Conservation (phyloP, 1,284 basidiomycete genomes). For the Peniophora sp. region DNA sequence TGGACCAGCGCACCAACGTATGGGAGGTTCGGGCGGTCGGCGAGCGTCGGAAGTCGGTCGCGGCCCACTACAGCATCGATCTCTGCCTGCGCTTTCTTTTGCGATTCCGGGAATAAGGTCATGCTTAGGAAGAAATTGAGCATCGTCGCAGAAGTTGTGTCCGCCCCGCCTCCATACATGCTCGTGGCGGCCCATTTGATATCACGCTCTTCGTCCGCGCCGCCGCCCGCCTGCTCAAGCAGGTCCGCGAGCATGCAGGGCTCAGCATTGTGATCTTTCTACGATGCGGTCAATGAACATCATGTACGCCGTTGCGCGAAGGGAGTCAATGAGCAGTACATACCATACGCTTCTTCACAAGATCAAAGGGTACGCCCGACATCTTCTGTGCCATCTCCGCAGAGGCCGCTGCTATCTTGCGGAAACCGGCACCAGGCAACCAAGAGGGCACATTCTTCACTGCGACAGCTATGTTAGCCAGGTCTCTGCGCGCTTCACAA, state of each 20-base stretch:
- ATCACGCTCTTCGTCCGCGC: neutral
- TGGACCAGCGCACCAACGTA: neutral
- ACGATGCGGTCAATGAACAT: neutral
- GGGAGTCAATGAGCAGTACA: neutral
- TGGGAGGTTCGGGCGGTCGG: neutral
- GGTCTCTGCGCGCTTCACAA: neutral
- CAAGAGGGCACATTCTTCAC: neutral
- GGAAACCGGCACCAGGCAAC: neutral
- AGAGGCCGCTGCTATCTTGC: neutral
- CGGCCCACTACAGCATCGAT: neutral
- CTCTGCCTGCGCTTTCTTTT: constrained; percentile 3
- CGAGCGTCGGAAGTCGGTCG: neutral
- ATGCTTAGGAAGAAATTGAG: constrained; percentile 5
- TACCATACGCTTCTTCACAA: neutral
- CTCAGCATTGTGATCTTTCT: neutral
- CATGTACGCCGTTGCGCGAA: neutral
- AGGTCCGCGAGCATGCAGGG: neutral
- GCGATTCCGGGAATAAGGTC: constrained; percentile 9
- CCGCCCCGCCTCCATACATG: neutral
- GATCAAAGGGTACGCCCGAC: neutral
- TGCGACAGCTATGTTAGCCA: neutral
- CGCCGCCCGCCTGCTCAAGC: neutral
- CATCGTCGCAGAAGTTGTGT: neutral
- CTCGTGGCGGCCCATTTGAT: neutral
- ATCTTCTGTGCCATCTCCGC: neutral